Evolutionary conservation across 495 filamentous ascomycete species (phyloP).

Genomic region (Penicillium cinerascens): DNA sequence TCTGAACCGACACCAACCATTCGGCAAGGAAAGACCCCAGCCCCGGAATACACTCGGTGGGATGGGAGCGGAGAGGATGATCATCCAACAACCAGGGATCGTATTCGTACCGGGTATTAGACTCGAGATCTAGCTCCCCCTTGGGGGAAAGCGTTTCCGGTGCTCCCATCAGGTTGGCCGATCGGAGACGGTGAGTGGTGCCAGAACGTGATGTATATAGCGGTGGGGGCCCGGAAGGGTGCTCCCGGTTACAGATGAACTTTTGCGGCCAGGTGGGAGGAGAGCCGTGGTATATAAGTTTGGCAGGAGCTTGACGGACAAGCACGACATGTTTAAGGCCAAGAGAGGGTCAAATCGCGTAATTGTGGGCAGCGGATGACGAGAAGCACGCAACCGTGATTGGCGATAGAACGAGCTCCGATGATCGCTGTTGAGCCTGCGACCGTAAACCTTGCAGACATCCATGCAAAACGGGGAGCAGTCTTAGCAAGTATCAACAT

Average conservation of each 20-base stretch:
- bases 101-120: conserved; percentile 24
- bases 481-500: not conserved
- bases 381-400: conserved; percentile 24
- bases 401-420: conserved; percentile 13
- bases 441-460: not conserved
- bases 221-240: not conserved
- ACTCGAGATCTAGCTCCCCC: conserved; percentile 8
- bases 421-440: conserved; percentile 10
- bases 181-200: not conserved
- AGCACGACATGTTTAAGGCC: not conserved
- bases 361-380: conserved; percentile 12
- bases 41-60: conserved; percentile 34
- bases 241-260: not conserved
- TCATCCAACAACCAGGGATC: conserved; percentile 36
- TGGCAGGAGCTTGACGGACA: not conserved
- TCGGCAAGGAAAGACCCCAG: conserved; percentile 15
- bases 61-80: conserved; percentile 40
- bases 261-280: not conserved
- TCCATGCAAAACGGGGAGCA: not conserved
- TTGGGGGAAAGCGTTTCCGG: not conserved
- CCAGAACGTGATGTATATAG: not conserved
- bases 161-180: not conserved
- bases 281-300: conserved; percentile 4
- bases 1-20: conserved; percentile 6
- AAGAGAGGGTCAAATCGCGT: conserved; percentile 20